Base-by-base conservation (phyloP, 108 stramenopile species). In the Asterionellopsis glacialis region DNA sequence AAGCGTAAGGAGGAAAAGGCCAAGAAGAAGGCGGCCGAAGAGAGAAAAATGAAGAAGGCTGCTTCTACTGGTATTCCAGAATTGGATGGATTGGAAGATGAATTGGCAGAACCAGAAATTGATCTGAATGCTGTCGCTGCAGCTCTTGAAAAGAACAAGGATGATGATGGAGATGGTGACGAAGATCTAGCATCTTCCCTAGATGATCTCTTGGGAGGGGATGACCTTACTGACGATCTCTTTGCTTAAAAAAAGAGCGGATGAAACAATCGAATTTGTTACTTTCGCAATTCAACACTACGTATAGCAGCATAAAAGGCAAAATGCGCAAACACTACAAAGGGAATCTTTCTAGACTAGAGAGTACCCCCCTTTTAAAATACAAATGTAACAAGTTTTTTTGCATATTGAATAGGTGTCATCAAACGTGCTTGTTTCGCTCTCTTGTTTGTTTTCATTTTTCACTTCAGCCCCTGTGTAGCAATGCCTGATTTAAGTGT, bases 201-300 rank as follows among this genome's bases (percentile, higher is more conserved):
- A 33, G 90, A 88, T 48, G 83, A 80, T 51, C 60, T 92, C 25
- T 70, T 92, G 42, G 90, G 90, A 60, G 62, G 76, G 26, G 81
- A 82, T 60, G 74, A 82, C 53, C 53, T 75, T 16, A 79, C 85
- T 10, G 85, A 88, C 67, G 84, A 87, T 69, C 76, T 92, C n/a
- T 92, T 92, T 51, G 57, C 59, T 45, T 88, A 82, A 73, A 42
- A 11, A 26, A 2, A 2, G 33, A 33, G 33, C 33, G 33, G 33
- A 33, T 33, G 33, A 33, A n/a, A 7, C 33, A 33, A 33, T 33
- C 33, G 33, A 33, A 33, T 33, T 33, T 33, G 33, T 33, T 7
- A 33, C 33, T 33, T 33, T 33, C 33, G 33, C 33, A 33, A 33
- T 2, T 5, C 33, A 33, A 33, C 33, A 33, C 33, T 33, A 33